Base-by-base conservation (phyloP, 805 yeast species). In the Nakazawaea pomicola region DNA sequence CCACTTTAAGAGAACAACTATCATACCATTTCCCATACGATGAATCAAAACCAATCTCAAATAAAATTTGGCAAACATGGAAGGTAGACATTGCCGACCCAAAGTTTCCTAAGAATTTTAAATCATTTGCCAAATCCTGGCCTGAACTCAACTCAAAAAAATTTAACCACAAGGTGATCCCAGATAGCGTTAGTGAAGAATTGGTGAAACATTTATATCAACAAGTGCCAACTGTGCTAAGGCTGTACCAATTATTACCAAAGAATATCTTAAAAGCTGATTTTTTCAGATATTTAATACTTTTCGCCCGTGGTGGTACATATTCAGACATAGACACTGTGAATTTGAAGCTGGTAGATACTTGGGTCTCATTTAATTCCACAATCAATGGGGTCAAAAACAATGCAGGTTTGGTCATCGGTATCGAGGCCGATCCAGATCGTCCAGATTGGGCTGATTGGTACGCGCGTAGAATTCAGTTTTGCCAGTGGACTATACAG, bases 381-480 rank as follows among this genome's bases (percentile, higher is more conserved):
- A 27, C 59, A 47, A 9, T 40, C 18, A 38, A 49, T 15, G 35
- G 49, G 4, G 37, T 32, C 2, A 10, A 37, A 10, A 41, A 41
- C 30, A 41, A 36, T n/a, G 74, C 87, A 2, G 98, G 98, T 0
- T 67, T 91, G 17, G 80, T 82, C 3, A 75, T 91, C 6, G 98
- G 98, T 0, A 86, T 91, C 32, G 99, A 93, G 58, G 97, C 97
- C 1, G 99, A 91, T 53, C 97, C 98, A 0, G 97, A 91, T 58
- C 70, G 98, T 50, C 82, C 82, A 0, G 98, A 91, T 60, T 93
- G 99, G 99, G 65, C 73, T 21, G 83, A 82, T 6, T 89, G 95
- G 90, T 91, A 88, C 56, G 95, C 97, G 0, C 72, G 97, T 38
- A 70, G 98, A 47, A 78, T 91, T 33, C 99, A 91, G 64, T 85